Evolutionary conservation across 2,329 filamentous ascomycete species (phyloP).

Genomic region (Phialocephala subalpina): DNA sequence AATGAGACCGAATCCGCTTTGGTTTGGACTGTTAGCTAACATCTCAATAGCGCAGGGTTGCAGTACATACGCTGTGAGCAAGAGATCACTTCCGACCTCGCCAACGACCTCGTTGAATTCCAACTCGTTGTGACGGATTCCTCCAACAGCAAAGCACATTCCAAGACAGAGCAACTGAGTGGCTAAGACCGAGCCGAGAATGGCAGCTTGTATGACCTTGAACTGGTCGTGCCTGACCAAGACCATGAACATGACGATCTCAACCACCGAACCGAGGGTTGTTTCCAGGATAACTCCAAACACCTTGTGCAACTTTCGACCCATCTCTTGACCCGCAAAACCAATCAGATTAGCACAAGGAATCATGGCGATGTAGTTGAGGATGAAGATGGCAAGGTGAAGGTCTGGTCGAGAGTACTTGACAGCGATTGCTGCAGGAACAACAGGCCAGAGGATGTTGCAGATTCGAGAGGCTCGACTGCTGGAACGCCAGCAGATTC

Average conservation of each 20-base stretch:
- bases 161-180: slow-evolving; percentile 84
- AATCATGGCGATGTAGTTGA: slow-evolving; percentile 81
- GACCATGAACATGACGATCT: slow-evolving; percentile 85
- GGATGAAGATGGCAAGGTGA: slow-evolving; percentile 71
- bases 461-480: slow-evolving; percentile 69
- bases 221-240: slow-evolving; percentile 65
- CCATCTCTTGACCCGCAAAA: slow-evolving; percentile 76
- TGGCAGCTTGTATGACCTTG: slow-evolving; percentile 82
- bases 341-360: slow-evolving; percentile 79
- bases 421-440: slow-evolving; percentile 75
- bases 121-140: slow-evolving; percentile 72
- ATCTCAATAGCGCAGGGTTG: background rate
- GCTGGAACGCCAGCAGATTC: slow-evolving; percentile 69
- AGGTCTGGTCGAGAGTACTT: slow-evolving; percentile 61
- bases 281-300: slow-evolving; percentile 69
- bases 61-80: slow-evolving; percentile 76
- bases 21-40: slow-evolving; percentile 24
- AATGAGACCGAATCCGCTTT: slow-evolving; percentile 57
- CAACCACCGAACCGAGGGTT: slow-evolving; percentile 76
- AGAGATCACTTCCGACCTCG: slow-evolving; percentile 79
- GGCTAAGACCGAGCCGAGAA: slow-evolving; percentile 83
- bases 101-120: slow-evolving; percentile 78
- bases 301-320: slow-evolving; percentile 79
- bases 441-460: slow-evolving; percentile 79
- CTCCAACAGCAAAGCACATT: slow-evolving; percentile 80